Percentiles rank a stretch among this genome's conserved stretches.
phyloP scores from a whole-genome alignment of 2,329 filamentous ascomycete genomes.

The Verticillium isaacii region DNA sequence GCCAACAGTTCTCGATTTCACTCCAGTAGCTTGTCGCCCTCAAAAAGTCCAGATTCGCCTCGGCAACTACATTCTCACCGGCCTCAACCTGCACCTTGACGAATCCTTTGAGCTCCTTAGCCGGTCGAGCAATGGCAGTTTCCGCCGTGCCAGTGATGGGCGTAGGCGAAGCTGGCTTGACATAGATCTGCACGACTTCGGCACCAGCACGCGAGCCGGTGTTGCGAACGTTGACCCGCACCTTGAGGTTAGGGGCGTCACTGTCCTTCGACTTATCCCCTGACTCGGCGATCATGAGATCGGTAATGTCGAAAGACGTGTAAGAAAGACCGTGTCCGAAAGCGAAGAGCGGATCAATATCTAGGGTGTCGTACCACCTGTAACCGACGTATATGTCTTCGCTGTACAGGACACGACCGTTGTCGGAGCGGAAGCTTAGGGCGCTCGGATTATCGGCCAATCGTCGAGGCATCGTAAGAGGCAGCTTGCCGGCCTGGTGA shows the following conservation, averaged over 20 bases:
- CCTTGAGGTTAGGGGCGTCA: constrained; percentile 51
- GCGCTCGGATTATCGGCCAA: constrained; percentile 4
- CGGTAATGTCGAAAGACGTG: constrained; percentile 45
- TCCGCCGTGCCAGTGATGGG: constrained; percentile 34
- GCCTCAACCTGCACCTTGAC: constrained; percentile 47
- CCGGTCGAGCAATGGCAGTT: constrained; percentile 30
- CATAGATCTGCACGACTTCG: constrained; percentile 52
- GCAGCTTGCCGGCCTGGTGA: constrained; percentile 28
- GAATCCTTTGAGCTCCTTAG: constrained; percentile 59
- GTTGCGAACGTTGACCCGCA: constrained; percentile 59
- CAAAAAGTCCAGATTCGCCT: constrained; percentile 12
- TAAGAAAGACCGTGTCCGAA: constrained; percentile 44
- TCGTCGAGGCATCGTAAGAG: constrained; percentile 4
- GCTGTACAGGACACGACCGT: background rate
- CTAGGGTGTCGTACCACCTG: constrained; percentile 36
- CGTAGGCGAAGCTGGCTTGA: constrained; percentile 35
- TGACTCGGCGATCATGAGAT: constrained; percentile 50
- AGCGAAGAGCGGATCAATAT: constrained; percentile 1
- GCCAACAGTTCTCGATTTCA: constrained; percentile 32
- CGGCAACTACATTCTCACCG: constrained; percentile 27
- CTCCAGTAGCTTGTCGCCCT: constrained; percentile 34
- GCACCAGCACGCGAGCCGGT: constrained; percentile 47
- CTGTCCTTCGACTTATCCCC: constrained; percentile 30
- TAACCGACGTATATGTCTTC: constrained; percentile 8
- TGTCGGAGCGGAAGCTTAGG: constrained; percentile 3